These are phyloP conservation scores for Phytophthora ohioensis DNA, from an alignment of 352 stramenopile species.

Conservation along the genomic window DNA sequence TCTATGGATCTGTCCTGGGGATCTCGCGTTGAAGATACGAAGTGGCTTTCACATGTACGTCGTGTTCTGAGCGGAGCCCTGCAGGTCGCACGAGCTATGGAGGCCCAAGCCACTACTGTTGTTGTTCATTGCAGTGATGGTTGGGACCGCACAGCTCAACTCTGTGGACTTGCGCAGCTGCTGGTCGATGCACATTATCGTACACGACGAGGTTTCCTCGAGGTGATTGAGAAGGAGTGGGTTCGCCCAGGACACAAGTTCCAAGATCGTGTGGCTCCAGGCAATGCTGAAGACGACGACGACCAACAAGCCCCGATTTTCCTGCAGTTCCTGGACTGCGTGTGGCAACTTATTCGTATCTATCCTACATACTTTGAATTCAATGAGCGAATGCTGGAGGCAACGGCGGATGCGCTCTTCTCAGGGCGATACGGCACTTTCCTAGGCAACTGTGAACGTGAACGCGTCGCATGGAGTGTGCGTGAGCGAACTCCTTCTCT, in stretches of 20 bases:
- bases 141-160: conserved; percentile 91
- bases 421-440: conserved; percentile 89
- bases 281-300: conserved; percentile 78
- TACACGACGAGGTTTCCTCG: conserved; percentile 83
- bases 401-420: conserved; percentile 76
- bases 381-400: conserved; percentile 70
- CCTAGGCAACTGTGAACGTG: conserved; percentile 88
- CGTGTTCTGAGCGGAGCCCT: conserved; percentile 74
- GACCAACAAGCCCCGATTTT: conserved; percentile 85
- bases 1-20: conserved; percentile 75
- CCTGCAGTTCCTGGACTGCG: conserved; percentile 91
- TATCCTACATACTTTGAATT: conserved; percentile 92
- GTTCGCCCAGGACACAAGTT: conserved; percentile 91
- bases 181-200: conserved; percentile 91
- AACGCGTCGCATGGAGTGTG: conserved; percentile 63
- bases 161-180: conserved; percentile 88
- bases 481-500: conserved; percentile 72
- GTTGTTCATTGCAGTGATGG: conserved; percentile 93
- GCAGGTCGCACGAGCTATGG: conserved; percentile 69
- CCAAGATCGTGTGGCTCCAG: conserved; percentile 80
- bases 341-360: conserved; percentile 85
- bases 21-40: conserved; percentile 77
- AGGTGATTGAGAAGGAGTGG: conserved; percentile 90
- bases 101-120: conserved; percentile 76
- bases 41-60: conserved; percentile 82